Percentiles rank a stretch among this genome's conserved stretches.
Conservation (phyloP, 306 rosid genomes). For the Rubus parviflorus region DNA sequence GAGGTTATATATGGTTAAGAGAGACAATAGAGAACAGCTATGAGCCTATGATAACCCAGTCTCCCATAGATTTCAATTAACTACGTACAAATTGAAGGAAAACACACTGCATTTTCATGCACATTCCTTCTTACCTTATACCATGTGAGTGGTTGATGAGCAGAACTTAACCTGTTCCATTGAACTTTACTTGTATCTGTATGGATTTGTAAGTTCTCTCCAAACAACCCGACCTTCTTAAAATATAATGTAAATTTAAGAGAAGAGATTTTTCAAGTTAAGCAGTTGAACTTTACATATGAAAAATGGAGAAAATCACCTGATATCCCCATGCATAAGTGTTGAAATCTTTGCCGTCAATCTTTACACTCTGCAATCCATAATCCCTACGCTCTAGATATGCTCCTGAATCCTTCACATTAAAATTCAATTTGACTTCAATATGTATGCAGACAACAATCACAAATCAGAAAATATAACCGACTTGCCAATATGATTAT, state of each 20-base stretch:
- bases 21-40: neutral
- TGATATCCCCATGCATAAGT: slow-evolving; percentile 65
- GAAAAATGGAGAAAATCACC: slow-evolving; percentile 38
- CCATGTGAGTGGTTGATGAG: slow-evolving; percentile 67
- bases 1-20: slow-evolving; percentile 1
- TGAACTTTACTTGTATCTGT: slow-evolving; percentile 46
- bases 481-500: neutral
- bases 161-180: slow-evolving; percentile 50
- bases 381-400: slow-evolving; percentile 58
- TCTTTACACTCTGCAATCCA: slow-evolving; percentile 51
- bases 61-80: no score
- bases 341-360: slow-evolving; percentile 50
- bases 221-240: slow-evolving; percentile 71
- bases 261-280: neutral
- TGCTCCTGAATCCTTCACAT: slow-evolving; percentile 73
- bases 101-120: neutral
- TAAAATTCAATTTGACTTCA: slow-evolving; percentile 2
- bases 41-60: no score
- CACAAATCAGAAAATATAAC: neutral
- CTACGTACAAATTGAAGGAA: neutral
- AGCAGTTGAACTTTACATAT: neutral
- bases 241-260: neutral
- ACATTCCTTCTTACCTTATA: slow-evolving; percentile 53
- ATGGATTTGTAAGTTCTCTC: slow-evolving; percentile 61
- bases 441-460: neutral